Conservation (phyloP, 352 stramenopile species). For the Pythium pyrilobum region DNA sequence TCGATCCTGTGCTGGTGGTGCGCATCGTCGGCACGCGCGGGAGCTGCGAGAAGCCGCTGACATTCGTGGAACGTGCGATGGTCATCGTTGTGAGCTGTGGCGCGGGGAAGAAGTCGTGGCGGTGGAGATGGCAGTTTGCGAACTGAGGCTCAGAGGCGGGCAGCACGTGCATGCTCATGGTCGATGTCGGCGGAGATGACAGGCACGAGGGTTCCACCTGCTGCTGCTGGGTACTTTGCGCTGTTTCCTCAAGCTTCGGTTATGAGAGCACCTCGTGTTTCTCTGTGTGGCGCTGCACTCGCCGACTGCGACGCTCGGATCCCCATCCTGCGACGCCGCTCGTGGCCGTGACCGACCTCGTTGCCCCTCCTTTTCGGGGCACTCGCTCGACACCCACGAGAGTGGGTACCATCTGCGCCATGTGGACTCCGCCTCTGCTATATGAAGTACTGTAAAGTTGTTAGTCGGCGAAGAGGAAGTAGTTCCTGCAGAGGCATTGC, state of each 20-base stretch:
- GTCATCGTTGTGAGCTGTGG: conserved; percentile 20
- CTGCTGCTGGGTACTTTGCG: too few species aligned
- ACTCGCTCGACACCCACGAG: neutral
- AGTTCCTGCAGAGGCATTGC: conserved; percentile 9
- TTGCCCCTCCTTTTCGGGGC: neutral
- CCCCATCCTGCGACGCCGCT: too few species aligned
- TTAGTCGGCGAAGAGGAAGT: neutral
- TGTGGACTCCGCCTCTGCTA: neutral
- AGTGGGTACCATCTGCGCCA: neutral
- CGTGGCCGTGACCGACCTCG: neutral
- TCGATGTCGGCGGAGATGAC: neutral
- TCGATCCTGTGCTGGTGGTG: conserved; percentile 10
- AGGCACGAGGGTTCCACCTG: conserved; percentile 1
- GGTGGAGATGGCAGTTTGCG: neutral
- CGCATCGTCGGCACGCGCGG: conserved; percentile 5
- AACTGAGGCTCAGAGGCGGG: conserved; percentile 2
- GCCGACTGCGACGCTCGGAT: neutral
- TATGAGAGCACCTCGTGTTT: too few species aligned
- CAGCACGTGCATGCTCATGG: conserved; percentile 1
- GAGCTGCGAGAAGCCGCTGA: neutral
- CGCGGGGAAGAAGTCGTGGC: conserved; percentile 2
- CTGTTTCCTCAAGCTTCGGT: too few species aligned
- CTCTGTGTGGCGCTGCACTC: neutral
- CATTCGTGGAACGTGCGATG: conserved; percentile 8
- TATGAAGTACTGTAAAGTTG: neutral